Evolutionary conservation across 140 eudicot genomes (phyloP).

Genomic region (Bidens hawaiensis): DNA sequence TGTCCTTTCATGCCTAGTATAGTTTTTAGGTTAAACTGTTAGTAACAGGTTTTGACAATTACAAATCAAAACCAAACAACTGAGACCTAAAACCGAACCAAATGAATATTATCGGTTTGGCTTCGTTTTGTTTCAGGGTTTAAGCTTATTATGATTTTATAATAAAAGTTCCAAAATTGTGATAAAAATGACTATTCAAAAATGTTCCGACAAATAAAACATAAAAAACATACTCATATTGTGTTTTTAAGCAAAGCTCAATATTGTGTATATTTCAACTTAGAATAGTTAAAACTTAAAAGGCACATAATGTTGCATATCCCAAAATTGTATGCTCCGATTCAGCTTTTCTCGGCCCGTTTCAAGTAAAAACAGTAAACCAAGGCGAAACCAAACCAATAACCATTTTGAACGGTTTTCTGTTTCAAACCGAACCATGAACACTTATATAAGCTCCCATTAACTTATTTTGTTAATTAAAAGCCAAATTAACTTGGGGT

Average conservation of each 20-base stretch:
- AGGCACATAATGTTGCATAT: background rate
- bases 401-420: too few relatives aligned
- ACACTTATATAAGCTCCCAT: background rate
- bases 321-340: background rate
- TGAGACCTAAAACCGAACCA: too few relatives aligned
- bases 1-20: too few relatives aligned
- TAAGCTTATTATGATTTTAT: too few relatives aligned
- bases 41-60: background rate
- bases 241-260: background rate
- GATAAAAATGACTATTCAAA: background rate
- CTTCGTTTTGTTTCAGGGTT: background rate
- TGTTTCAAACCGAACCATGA: background rate
- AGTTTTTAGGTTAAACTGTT: background rate
- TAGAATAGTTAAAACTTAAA: too few relatives aligned
- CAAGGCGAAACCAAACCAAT: background rate
- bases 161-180: too few relatives aligned
- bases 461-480: background rate
- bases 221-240: background rate
- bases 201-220: background rate
- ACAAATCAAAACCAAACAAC: background rate
- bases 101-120: background rate
- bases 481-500: background rate
- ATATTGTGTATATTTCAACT: background rate
- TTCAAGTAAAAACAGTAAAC: background rate
- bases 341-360: background rate